Base-by-base conservation (phyloP, 352 stramenopile genomes). In the Globisporangium barbulae region DNA sequence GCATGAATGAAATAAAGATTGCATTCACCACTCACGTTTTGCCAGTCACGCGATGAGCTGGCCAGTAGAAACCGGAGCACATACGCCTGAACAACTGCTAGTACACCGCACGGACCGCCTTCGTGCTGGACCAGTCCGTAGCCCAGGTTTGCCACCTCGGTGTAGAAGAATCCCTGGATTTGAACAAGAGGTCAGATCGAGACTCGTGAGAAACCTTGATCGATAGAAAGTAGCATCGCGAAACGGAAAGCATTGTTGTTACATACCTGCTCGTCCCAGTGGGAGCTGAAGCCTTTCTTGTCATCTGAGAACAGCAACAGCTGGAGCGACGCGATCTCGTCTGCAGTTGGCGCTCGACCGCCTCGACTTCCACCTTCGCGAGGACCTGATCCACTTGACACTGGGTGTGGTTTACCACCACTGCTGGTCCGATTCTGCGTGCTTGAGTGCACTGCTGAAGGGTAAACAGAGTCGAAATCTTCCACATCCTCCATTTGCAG, bases 81-180 rank as follows among this genome's bases (percentile, higher is more conserved):
- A 61, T 97, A 97, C 0, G 85, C 96, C 68, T 98, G 95, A 0
- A 98, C 79, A 6, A 96, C 89, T 12, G 96, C 96, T 15, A 99
- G 79, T 1, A 98, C 92, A 17, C 96, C 96, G 63, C 96, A 99
- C 3, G 96, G 96, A 3, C 96, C 96, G 37, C 96, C 96, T 67
- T 98, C 85, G 54, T 85, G 65, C 75, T 99, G 96, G 53, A 96
- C 81, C 22, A 99, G 74, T 39, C 96, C 96, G 70, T 96, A 98
- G 39, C 78, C 70, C 12, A 93, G 69, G 49, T 83, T 71, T 35
- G 39, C 49, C 5, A 73, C 69, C 5, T 78, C 69, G 1, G 78
- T 83, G 55, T 87, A 93, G 35, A 77, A 75, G 52, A 94, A 91
- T n/a, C 81, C 86, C 78, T 93, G 61, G 3, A 45, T 41, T 25